Conservation (phyloP, 2,329 filamentous ascomycete species). For the Fragosphaeria purpurea region DNA sequence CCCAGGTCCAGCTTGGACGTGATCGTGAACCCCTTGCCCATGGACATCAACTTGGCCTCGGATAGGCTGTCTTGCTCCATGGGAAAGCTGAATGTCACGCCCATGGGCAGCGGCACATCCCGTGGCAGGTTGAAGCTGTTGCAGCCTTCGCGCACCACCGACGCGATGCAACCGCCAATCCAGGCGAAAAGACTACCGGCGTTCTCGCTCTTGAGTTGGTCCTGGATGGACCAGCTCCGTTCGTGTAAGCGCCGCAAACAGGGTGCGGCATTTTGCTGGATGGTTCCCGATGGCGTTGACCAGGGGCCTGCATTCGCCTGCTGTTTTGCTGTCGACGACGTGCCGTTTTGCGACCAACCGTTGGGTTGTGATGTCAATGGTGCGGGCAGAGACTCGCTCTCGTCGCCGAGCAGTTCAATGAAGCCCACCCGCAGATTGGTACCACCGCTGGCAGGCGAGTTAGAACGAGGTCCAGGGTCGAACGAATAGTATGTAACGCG, state of each 20-base stretch:
- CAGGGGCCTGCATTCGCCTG: neutral
- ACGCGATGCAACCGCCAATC: conserved; percentile 68
- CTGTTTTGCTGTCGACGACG: too few species aligned
- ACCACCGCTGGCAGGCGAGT: conserved; percentile 42
- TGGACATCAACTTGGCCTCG: conserved; percentile 53
- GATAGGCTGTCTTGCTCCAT: conserved; percentile 55
- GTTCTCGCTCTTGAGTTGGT: conserved; percentile 64
- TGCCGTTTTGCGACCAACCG: conserved; percentile 11
- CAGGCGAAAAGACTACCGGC: conserved; percentile 68
- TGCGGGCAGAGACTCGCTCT: neutral
- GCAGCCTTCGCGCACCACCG: conserved; percentile 55
- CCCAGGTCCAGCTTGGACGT: conserved; percentile 51
- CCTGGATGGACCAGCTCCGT: conserved; percentile 62
- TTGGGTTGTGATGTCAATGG: neutral
- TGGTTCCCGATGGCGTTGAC: neutral
- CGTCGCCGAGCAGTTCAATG: conserved; percentile 43
- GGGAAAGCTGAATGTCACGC: conserved; percentile 62
- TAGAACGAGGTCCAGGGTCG: conserved; percentile 12
- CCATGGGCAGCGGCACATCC: conserved; percentile 45
- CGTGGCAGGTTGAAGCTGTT: conserved; percentile 30
- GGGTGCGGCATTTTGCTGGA: conserved; percentile 1
- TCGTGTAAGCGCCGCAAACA: conserved; percentile 51
- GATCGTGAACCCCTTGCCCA: conserved; percentile 63
- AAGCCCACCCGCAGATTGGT: conserved; percentile 61
- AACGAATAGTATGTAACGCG: neutral